Percentiles rank a stretch among this genome's conserved stretches.
These are phyloP conservation scores for Fusarium veterinarium DNA, from an alignment of 2,329 filamentous ascomycete genomes.

Conservation along the genomic window DNA sequence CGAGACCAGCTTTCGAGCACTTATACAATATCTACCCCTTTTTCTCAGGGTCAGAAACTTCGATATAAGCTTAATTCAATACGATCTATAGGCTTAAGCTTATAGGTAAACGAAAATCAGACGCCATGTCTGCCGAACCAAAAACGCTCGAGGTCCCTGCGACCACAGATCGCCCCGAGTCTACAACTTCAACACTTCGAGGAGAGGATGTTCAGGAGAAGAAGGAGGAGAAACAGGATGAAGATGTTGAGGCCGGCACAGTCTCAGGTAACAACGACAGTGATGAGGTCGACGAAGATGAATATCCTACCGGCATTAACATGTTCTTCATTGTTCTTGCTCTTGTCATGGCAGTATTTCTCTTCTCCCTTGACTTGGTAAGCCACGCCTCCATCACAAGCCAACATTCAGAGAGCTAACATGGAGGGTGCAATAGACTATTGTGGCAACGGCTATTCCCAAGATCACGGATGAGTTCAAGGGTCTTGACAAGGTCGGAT, in stretches of 20 bases:
- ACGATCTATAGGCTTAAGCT: neutral
- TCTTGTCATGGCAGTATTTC: slow-evolving; percentile 60
- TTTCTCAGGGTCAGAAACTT: neutral
- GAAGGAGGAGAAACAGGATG: slow-evolving; percentile 42
- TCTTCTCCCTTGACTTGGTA: slow-evolving; percentile 62
- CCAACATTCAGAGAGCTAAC: slow-evolving; percentile 1
- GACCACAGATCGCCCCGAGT: slow-evolving; percentile 40
- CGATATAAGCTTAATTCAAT: slow-evolving; percentile 27
- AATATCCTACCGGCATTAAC: slow-evolving; percentile 55
- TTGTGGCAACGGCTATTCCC: slow-evolving; percentile 68
- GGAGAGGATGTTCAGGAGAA: slow-evolving; percentile 47
- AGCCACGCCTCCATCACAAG: slow-evolving; percentile 13
- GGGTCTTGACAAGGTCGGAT: slow-evolving; percentile 64
- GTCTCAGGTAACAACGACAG: slow-evolving; percentile 33
- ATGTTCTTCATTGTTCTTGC: slow-evolving; percentile 59
- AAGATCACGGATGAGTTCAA: slow-evolving; percentile 66
- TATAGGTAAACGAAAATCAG: neutral
- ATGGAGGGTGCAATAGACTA: slow-evolving; percentile 53
- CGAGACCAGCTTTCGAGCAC: slow-evolving; percentile 13
- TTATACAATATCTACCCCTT: slow-evolving; percentile 5
- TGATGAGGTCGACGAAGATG: slow-evolving; percentile 43
- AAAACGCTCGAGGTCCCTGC: slow-evolving; percentile 41
- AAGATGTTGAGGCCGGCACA: slow-evolving; percentile 36
- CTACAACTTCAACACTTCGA: slow-evolving; percentile 46
- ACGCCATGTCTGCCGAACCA: slow-evolving; percentile 27